These are phyloP conservation scores for Carnegiea gigantea DNA, from an alignment of 179 eudicot genomes.

Conservation along the genomic window DNA sequence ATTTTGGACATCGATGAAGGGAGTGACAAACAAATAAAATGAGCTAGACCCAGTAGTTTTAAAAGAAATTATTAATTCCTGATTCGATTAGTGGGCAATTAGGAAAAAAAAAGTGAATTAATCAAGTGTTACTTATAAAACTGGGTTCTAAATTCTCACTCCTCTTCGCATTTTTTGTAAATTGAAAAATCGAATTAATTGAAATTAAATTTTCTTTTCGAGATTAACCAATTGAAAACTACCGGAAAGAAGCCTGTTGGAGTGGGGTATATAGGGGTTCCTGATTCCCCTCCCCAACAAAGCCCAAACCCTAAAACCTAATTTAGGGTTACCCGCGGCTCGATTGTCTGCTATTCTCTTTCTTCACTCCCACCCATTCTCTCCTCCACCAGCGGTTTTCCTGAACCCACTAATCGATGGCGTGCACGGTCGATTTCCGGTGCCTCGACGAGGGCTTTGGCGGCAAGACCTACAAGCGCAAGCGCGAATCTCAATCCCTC, in stretches of 20 bases:
- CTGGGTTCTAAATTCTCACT: too few species aligned
- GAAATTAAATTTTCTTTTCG: too few species aligned
- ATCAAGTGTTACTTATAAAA: too few species aligned
- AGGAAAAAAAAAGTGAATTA: too few species aligned
- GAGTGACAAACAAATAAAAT: too few species aligned
- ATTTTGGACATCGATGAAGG: too few species aligned
- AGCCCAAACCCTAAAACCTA: conserved; percentile 23
- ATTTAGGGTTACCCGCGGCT: conserved; percentile 19
- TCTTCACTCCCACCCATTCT: neutral
- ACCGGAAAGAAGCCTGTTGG: neutral
- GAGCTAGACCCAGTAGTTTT: too few species aligned
- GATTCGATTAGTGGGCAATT: too few species aligned
- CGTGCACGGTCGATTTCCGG: conserved; percentile 85
- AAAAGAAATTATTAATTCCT: too few species aligned
- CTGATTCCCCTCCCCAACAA: neutral
- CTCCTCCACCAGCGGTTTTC: neutral
- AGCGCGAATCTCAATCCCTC: conserved; percentile 41
- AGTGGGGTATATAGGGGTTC: neutral
- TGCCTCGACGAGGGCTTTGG: conserved; percentile 89
- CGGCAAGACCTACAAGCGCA: conserved; percentile 87
- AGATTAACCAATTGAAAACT: too few species aligned
- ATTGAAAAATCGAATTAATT: too few species aligned
- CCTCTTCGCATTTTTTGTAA: too few species aligned
- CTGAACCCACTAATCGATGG: conserved; percentile 41
- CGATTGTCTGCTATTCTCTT: neutral